phyloP scores from a whole-genome alignment of 2,329 filamentous ascomycete species.

The Thielaviopsis musarum region DNA sequence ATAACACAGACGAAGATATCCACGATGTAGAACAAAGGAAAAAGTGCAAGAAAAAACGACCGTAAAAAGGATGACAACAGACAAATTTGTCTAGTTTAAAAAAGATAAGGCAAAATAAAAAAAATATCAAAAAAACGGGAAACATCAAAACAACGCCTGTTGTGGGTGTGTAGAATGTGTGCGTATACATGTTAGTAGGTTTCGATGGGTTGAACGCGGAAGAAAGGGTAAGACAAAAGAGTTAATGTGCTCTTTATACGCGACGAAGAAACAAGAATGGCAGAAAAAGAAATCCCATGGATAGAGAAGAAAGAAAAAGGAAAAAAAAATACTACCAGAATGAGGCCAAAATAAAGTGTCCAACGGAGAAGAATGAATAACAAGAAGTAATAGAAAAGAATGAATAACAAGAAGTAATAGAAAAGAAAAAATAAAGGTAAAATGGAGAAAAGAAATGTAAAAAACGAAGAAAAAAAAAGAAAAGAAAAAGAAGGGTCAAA shows the following conservation, averaged over 20 bases:
- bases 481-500: background rate
- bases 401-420: background rate
- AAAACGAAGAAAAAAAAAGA: slow-evolving; percentile 14
- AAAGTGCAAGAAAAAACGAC: background rate
- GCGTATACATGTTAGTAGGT: background rate
- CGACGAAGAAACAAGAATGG: background rate
- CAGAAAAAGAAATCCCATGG: background rate
- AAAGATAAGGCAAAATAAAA: background rate
- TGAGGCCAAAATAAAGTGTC: slow-evolving; percentile 7
- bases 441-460: background rate
- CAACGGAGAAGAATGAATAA: background rate
- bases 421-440: background rate
- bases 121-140: background rate
- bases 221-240: background rate
- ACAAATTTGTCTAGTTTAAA: background rate
- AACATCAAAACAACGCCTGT: background rate
- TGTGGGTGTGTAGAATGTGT: background rate
- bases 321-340: background rate
- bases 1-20: background rate
- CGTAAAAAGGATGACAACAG: background rate
- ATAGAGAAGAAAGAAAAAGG: background rate
- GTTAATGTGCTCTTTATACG: too few species aligned
- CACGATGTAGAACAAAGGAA: background rate
- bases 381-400: background rate
- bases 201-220: background rate